A percentile compares a stretch with the other conserved stretches of the same genome.
These are phyloP conservation scores for Fusarium tanahbumbuense DNA, from an alignment of 2,329 filamentous ascomycete species.

Conservation along the genomic window DNA sequence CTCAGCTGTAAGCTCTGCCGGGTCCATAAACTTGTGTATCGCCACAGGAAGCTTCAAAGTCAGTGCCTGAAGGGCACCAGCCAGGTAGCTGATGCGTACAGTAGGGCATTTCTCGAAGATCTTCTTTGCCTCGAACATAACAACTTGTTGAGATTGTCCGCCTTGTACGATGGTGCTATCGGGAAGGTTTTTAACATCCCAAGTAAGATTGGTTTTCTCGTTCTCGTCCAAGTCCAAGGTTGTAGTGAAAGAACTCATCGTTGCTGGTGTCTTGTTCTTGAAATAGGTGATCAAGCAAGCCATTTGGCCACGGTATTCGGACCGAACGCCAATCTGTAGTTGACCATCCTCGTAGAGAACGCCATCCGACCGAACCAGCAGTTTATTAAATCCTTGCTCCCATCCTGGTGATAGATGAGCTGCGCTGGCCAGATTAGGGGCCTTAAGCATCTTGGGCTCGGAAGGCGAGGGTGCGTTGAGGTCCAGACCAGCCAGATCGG, in stretches of 20 bases:
- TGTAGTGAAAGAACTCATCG: slow-evolving; percentile 92
- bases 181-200: slow-evolving; percentile 89
- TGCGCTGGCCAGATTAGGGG: slow-evolving; percentile 89
- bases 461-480: slow-evolving; percentile 71
- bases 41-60: slow-evolving; percentile 90
- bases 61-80: slow-evolving; percentile 90
- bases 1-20: slow-evolving; percentile 84
- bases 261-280: slow-evolving; percentile 88
- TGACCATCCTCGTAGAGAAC: slow-evolving; percentile 95
- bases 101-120: slow-evolving; percentile 89
- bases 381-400: slow-evolving; percentile 87
- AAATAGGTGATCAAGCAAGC: slow-evolving; percentile 97
- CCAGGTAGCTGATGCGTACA: slow-evolving; percentile 92
- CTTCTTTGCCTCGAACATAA: slow-evolving; percentile 89
- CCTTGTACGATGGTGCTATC: slow-evolving; percentile 82
- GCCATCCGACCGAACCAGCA: slow-evolving; percentile 84
- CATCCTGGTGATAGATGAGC: slow-evolving; percentile 94
- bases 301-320: slow-evolving; percentile 94
- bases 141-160: slow-evolving; percentile 88
- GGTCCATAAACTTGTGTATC: slow-evolving; percentile 97
- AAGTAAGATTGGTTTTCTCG: slow-evolving; percentile 75
- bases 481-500: slow-evolving; percentile 85
- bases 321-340: slow-evolving; percentile 89
- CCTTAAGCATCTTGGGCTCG: slow-evolving; percentile 69
- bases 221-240: slow-evolving; percentile 83